These are phyloP conservation scores for Hyphopichia wangnamkhiaoensis DNA, from an alignment of 1,139 yeast species.

Conservation along the genomic window DNA sequence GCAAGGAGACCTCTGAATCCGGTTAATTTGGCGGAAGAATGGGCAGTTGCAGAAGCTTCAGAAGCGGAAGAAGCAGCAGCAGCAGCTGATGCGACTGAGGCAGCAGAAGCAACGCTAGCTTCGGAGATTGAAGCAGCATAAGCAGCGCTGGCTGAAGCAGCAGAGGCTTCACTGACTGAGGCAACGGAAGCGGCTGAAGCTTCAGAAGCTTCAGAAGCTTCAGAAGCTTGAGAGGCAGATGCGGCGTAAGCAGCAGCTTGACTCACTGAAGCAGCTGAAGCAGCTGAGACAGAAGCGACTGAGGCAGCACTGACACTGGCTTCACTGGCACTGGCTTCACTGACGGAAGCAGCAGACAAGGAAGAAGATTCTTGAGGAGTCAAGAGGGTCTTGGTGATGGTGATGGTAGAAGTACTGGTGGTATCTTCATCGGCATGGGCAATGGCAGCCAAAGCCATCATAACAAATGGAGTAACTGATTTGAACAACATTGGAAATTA, in stretches of 20 bases:
- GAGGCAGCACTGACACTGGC: conserved; percentile 16
- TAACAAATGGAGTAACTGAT: conserved; percentile 20
- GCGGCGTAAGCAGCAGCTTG: conserved; percentile 17
- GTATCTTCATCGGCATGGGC: conserved; percentile 43
- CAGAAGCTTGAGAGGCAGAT: conserved; percentile 17
- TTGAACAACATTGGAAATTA: conserved; percentile 29
- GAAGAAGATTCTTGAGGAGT: conserved; percentile 43
- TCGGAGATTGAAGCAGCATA: conserved; percentile 16
- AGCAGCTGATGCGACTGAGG: conserved; percentile 18
- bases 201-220: conserved; percentile 15
- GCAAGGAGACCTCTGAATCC: conserved; percentile 8
- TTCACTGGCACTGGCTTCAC: conserved; percentile 15
- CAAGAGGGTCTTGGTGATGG: conserved; percentile 44
- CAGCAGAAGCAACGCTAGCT: conserved; percentile 12
- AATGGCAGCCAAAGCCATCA: conserved; percentile 27
- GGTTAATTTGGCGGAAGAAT: conserved; percentile 9
- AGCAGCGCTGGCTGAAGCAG: conserved; percentile 11
- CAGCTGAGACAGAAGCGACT: conserved; percentile 17
- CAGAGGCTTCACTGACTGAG: conserved; percentile 13
- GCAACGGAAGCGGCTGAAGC: conserved; percentile 15
- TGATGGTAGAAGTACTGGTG: conserved; percentile 42
- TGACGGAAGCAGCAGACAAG: conserved; percentile 19
- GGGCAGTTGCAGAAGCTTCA: conserved; percentile 13
- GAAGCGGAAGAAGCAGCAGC: conserved; percentile 17
- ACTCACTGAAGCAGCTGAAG: conserved; percentile 18